Evolutionary conservation across 2,329 filamentous ascomycete species (phyloP), one percentile per base, ranked within the genome.

Genomic region (Trichoderma afroharzianum): DNA sequence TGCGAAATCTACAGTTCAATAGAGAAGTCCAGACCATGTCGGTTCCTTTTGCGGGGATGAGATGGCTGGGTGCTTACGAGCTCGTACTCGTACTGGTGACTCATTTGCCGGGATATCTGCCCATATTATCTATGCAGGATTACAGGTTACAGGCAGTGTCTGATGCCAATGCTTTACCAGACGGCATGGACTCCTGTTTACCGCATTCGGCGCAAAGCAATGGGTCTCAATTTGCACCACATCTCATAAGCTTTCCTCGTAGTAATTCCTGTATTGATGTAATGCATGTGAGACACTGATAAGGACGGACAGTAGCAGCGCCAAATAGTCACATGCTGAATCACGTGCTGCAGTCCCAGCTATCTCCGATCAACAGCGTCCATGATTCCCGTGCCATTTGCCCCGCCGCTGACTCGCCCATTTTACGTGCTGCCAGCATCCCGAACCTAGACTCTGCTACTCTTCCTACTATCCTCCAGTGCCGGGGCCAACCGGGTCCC

Each of bases 401-500:
- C 79, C 80, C 80, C 80, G 78, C 79, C 74, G 76, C 77, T 80
- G 78, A 81, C 79, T 81, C 79, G 74, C 55, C 64, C 73, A 77
- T 75, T 73, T 43, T 21, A 26, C 28, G 32, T 58, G 32, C 32
- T 24, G 33, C 32, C 33, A 39, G 59, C 21, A 62, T 36, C 59
- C 24, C 24, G 26, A 26, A 39, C 59, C 33, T 62, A 21, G 32
- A 63, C 21, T 28, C 36, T 63, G 21, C 26, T 47, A 21, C 33
- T 47, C 39, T 43, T 12, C 55, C 30, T 76, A 77, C 73, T 74
- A 75, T 76, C 74, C 77, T 77, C 76, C 75, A 74, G 75, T 76
- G 74, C 77, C 76, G 80, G 80, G 80, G 80, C 81, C 79, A 74
- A 77, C 79, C 72, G 76, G 80, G 78, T 79, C 79, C 73, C 79